A percentile compares a stretch with the other conserved stretches of the same genome.
Evolutionary conservation across 805 yeast species (phyloP).

Genomic region (Myxozyma mucilagina): DNA sequence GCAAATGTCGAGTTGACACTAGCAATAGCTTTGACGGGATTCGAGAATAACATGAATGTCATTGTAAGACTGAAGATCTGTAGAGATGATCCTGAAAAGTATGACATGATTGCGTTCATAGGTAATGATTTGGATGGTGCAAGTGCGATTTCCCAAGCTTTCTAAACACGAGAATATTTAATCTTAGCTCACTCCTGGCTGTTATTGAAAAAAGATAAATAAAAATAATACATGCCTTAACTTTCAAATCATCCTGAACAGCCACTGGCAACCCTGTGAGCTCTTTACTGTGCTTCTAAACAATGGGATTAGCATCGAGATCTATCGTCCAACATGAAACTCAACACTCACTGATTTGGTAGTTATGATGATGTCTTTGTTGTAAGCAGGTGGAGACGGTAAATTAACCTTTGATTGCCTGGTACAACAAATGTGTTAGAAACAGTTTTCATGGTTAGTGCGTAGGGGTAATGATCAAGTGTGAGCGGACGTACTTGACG

Average conservation of each 20-base stretch:
- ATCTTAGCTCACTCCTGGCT: too few species aligned
- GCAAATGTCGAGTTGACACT: constrained; percentile 57
- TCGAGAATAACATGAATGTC: constrained; percentile 78
- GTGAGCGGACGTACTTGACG: constrained; percentile 14
- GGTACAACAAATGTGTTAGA: neutral
- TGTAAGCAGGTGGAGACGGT: constrained; percentile 24
- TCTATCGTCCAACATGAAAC: neutral
- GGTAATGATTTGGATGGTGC: constrained; percentile 86
- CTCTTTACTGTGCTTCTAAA: constrained; percentile 27
- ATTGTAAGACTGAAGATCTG: constrained; percentile 90
- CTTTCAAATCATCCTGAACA: constrained; percentile 29
- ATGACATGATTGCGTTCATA: constrained; percentile 85
- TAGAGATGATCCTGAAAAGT: constrained; percentile 86
- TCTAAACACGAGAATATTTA: constrained; percentile 40
- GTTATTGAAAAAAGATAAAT: neutral
- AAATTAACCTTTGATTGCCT: constrained; percentile 6
- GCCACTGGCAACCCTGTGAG: constrained; percentile 17
- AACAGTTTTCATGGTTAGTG: neutral
- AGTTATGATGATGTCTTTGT: constrained; percentile 21
- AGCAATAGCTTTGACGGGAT: constrained; percentile 72
- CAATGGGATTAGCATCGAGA: neutral
- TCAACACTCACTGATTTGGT: constrained; percentile 15
- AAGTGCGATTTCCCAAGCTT: constrained; percentile 84
- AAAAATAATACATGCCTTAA: constrained; percentile 14
- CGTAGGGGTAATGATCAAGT: too few species aligned